Conservation (phyloP, 768 basidiomycete genomes). For the Phallus indusiatus region DNA sequence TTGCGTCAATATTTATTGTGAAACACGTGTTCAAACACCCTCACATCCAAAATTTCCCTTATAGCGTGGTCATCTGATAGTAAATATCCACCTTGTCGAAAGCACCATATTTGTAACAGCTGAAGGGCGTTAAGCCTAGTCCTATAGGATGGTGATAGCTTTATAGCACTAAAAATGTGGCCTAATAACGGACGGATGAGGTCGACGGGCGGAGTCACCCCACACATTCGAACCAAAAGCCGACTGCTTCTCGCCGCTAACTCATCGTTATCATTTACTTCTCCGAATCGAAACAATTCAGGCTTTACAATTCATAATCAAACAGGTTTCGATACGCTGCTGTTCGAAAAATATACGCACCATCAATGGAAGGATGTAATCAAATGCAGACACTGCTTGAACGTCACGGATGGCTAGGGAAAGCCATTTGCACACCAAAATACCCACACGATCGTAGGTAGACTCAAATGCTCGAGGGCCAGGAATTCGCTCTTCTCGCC, state of each 20-base stretch:
- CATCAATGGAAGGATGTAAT: conserved; percentile 77
- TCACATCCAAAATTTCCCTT: conserved; percentile 71
- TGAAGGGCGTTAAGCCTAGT: conserved; percentile 82
- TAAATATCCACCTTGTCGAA: conserved; percentile 5
- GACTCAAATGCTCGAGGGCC: conserved; percentile 78
- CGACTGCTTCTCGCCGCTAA: conserved; percentile 53
- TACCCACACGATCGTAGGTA: conserved; percentile 69
- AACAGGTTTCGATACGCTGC: conserved; percentile 7
- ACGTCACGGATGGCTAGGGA: conserved; percentile 67
- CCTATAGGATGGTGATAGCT: conserved; percentile 74
- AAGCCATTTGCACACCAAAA: conserved; percentile 69
- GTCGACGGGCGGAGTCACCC: conserved; percentile 65
- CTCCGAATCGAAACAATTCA: conserved; percentile 67
- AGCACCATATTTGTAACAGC: conserved; percentile 48
- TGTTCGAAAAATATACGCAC: conserved; percentile 30
- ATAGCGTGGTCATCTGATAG: conserved; percentile 47
- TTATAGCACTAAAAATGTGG: conserved; percentile 68
- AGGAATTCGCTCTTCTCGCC: conserved; percentile 62
- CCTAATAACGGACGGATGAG: conserved; percentile 62
- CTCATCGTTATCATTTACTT: conserved; percentile 72
- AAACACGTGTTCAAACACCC: conserved; percentile 5
- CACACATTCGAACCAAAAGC: conserved; percentile 77
- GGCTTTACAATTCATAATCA: conserved; percentile 33
- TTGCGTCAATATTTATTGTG: not conserved
- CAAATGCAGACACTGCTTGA: conserved; percentile 66